Evolutionary conservation across 164 flowering plant genomes (phyloP).

Genomic region (Umbellularia californica): DNA sequence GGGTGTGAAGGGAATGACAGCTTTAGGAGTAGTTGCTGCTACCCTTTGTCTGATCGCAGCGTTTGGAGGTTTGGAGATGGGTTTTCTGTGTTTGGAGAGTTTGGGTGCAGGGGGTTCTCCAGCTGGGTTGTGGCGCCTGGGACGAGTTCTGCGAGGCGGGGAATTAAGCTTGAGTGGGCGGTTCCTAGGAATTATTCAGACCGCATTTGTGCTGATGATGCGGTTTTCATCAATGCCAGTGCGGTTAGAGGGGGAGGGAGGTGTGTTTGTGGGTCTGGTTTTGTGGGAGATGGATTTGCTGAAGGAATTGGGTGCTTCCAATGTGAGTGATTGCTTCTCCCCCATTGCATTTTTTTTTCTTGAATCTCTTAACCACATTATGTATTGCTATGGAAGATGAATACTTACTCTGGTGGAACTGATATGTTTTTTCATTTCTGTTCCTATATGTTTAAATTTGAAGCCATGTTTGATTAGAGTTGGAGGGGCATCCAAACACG

Average conservation of each 20-base stretch:
- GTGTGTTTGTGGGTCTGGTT: slow-evolving; percentile 60
- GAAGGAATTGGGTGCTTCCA: slow-evolving; percentile 60
- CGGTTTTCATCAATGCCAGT: slow-evolving; percentile 46
- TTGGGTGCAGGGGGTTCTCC: slow-evolving; percentile 76
- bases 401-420: too few species aligned
- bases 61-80: slow-evolving; percentile 49
- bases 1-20: slow-evolving; percentile 37
- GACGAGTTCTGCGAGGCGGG: slow-evolving; percentile 37
- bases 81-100: slow-evolving; percentile 43
- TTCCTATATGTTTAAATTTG: too few species aligned
- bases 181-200: slow-evolving; percentile 41
- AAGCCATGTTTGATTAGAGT: too few species aligned
- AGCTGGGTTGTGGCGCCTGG: slow-evolving; percentile 48
- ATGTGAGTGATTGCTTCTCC: slow-evolving; percentile 37
- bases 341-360: neutral
- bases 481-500: too few species aligned
- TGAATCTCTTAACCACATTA: too few species aligned
- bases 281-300: slow-evolving; percentile 63
- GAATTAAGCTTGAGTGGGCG: slow-evolving; percentile 79
- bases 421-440: too few species aligned
- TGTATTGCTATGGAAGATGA: too few species aligned
- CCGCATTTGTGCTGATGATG: slow-evolving; percentile 44
- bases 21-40: slow-evolving; percentile 48
- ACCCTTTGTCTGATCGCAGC: slow-evolving; percentile 52
- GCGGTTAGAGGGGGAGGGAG: slow-evolving; percentile 47